A percentile compares a stretch with the other conserved stretches of the same genome.
Conservation (phyloP, 352 stramenopile genomes). For the Phytophthora lateralis region DNA sequence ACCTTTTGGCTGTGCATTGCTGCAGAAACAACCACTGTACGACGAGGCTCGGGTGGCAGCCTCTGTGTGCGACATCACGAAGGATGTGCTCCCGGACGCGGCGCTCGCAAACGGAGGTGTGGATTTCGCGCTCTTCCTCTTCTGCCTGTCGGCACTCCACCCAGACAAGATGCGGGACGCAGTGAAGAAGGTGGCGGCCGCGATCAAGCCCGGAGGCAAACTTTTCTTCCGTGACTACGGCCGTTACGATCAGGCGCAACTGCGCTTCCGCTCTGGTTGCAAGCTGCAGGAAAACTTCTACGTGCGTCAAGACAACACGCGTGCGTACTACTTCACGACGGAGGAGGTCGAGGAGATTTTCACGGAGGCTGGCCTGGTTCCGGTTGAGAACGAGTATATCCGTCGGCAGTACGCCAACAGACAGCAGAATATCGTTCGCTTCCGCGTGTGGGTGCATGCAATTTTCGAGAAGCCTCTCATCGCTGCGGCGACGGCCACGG, state of each 20-base stretch:
- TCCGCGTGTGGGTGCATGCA: conserved; percentile 88
- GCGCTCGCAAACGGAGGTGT: conserved; percentile 70
- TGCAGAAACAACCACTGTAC: conserved; percentile 83
- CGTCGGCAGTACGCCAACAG: conserved; percentile 88
- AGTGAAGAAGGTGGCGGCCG: conserved; percentile 87
- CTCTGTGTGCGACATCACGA: conserved; percentile 88
- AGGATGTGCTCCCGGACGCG: conserved; percentile 61
- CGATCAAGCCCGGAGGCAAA: conserved; percentile 77
- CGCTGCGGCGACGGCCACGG: not conserved
- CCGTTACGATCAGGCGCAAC: conserved; percentile 95
- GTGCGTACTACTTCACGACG: conserved; percentile 95
- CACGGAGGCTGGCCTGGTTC: conserved; percentile 56
- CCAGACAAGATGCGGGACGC: conserved; percentile 87
- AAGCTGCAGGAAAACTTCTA: conserved; percentile 96
- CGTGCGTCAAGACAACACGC: conserved; percentile 94
- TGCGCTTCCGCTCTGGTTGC: conserved; percentile 89
- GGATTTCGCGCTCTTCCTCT: conserved; percentile 85
- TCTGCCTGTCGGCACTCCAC: conserved; percentile 92
- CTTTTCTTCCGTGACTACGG: conserved; percentile 96
- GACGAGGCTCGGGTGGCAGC: conserved; percentile 66
- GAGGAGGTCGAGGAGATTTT: conserved; percentile 80
- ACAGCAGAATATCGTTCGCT: conserved; percentile 84
- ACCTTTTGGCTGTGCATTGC: not conserved
- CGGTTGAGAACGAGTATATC: conserved; percentile 87
- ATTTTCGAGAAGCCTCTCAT: conserved; percentile 82